A percentile compares a stretch with the other conserved stretches of the same genome.
Evolutionary conservation across 805 yeast species (phyloP).

Genomic region (Suhomyces canberraensis): DNA sequence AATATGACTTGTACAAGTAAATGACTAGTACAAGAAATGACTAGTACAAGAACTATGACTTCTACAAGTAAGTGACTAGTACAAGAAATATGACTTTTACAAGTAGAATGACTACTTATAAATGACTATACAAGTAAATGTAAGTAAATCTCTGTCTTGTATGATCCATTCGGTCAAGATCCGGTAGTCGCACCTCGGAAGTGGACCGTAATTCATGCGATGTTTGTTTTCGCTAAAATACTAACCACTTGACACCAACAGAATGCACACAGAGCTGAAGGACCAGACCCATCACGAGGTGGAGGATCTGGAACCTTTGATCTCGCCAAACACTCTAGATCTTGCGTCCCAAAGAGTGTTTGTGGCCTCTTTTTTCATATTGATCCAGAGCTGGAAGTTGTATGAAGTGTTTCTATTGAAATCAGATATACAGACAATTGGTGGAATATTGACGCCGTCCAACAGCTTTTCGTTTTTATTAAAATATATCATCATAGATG

Average conservation of each 20-base stretch:
- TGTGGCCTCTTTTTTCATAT: slow-evolving; percentile 59
- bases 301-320: slow-evolving; percentile 27
- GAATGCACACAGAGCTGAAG: neutral
- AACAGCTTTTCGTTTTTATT: slow-evolving; percentile 57
- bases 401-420: slow-evolving; percentile 66
- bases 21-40: too few species aligned
- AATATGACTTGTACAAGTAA: too few species aligned
- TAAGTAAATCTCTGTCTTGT: too few species aligned
- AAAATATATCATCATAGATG: slow-evolving; percentile 74
- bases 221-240: neutral
- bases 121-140: too few species aligned
- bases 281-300: slow-evolving; percentile 4
- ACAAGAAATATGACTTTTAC: too few species aligned
- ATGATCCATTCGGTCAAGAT: too few species aligned
- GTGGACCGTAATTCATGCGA: too few species aligned
- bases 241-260: neutral
- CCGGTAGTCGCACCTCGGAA: too few species aligned
- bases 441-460: slow-evolving; percentile 36
- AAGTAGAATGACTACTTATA: too few species aligned
- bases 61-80: too few species aligned
- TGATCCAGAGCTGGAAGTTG: slow-evolving; percentile 83
- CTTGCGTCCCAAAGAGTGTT: slow-evolving; percentile 73
- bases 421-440: slow-evolving; percentile 32
- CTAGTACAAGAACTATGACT: too few species aligned
- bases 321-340: slow-evolving; percentile 67